Evolutionary conservation across 1,284 basidiomycete species (phyloP), one percentile per base, ranked within the genome.

Genomic region (Puccinia triticina): DNA sequence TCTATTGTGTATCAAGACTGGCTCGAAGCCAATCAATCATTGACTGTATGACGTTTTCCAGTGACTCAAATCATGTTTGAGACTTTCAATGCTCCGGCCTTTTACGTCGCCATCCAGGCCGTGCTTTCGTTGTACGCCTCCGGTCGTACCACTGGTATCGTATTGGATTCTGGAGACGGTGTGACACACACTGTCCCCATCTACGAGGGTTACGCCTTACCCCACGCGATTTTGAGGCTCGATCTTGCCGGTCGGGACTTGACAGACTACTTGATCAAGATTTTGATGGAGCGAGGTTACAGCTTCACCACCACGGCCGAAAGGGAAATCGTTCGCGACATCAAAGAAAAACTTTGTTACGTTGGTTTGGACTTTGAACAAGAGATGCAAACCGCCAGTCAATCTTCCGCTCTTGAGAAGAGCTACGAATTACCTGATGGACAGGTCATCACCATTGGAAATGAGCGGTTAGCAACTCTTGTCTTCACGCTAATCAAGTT

Each of bases 171-270:
- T 3, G 97, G 97, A 16, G 97, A 99, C 87, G 97, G 97, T 32
- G 97, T 99, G 1, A 98, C 97, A 29, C 97, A 99, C 85, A 95
- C 97, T 2, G 97, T 99, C 2, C 97, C 97, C 2, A 97, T 99
- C 14, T 99, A 97, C 86, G 97, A 99, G 87, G 97, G 97, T 0
- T 99, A 99, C 89, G 96, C 94, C 12, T 98, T 99, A 94, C 96
- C 96, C 53, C 95, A 99, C 87, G 96, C 97, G 53, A 96, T 99
- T 84, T 92, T 95, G 78, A 89, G 97, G 85, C 93, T 98, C 82
- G 97, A 99, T 87, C 91, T 99, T 8, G 97, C 97, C 32, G 97
- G 97, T 85, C 90, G 95, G 87, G 95, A 98, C 86, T 94, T 99
- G 61, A 99, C 97, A 32, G 95, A 99, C 86, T 92, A 98, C 85